A percentile compares a stretch with the other conserved stretches of the same genome.
phyloP scores from a whole-genome alignment of 371 early-diverging fungal genomes.

The Actinomucor elegans region DNA sequence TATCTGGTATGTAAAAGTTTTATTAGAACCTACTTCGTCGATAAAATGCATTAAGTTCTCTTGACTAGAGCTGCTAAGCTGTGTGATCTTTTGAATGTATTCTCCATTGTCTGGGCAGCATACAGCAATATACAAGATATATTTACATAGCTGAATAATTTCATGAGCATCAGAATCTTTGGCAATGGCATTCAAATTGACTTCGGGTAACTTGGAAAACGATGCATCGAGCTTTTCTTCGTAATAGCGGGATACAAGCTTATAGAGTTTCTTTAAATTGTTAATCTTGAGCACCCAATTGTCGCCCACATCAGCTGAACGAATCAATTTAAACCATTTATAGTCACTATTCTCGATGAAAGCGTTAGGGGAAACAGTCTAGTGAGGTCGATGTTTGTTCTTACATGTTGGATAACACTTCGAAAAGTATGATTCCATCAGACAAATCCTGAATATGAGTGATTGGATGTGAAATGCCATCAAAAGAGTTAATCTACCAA shows the following conservation, averaged over 20 bases:
- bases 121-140: slow-evolving; percentile 84
- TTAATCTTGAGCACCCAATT: slow-evolving; percentile 94
- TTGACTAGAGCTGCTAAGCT: slow-evolving; percentile 68
- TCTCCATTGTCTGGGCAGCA: slow-evolving; percentile 74
- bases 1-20: no score
- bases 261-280: slow-evolving; percentile 85
- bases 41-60: slow-evolving; percentile 86
- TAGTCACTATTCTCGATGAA: slow-evolving; percentile 81
- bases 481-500: slow-evolving; percentile 74
- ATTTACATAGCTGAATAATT: slow-evolving; percentile 74
- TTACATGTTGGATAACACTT: slow-evolving; percentile 85
- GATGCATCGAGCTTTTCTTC: slow-evolving; percentile 76
- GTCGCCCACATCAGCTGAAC: slow-evolving; percentile 75
- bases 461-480: slow-evolving; percentile 60
- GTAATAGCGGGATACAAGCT: slow-evolving; percentile 79
- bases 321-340: slow-evolving; percentile 83
- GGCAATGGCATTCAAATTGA: slow-evolving; percentile 82
- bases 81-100: slow-evolving; percentile 82
- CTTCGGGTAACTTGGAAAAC: slow-evolving; percentile 49
- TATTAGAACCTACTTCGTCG: slow-evolving; percentile 59
- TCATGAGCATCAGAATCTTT: slow-evolving; percentile 73
- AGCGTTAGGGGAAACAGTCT: no score
- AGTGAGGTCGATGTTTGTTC: slow-evolving; percentile 9
- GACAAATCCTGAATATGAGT: slow-evolving; percentile 68
- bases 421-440: slow-evolving; percentile 80